Percentiles rank a stretch among this genome's conserved stretches.
phyloP scores from a whole-genome alignment of 164 flowering plant species.

The Liquidambar formosana region DNA sequence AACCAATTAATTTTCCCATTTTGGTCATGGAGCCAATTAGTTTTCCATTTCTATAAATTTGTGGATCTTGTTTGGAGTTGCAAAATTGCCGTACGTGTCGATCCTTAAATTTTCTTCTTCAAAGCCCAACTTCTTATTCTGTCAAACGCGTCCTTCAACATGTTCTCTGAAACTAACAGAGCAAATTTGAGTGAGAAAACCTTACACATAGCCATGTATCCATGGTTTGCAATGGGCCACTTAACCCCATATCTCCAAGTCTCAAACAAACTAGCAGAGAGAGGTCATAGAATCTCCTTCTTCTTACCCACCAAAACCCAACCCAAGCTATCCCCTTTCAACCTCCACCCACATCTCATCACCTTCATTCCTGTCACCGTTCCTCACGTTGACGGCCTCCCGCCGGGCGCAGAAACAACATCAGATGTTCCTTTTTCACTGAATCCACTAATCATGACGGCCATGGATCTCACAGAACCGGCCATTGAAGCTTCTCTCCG shows the following conservation, averaged over 20 bases:
- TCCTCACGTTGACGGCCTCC: conserved; percentile 29
- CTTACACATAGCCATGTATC: conserved; percentile 37
- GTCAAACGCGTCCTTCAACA: too few species aligned
- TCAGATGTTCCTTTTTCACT: conserved; percentile 15
- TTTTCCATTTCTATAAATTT: too few species aligned
- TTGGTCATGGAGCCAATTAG: too few species aligned
- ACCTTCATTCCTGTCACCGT: conserved; percentile 17
- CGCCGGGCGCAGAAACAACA: conserved; percentile 24
- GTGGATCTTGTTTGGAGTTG: too few species aligned
- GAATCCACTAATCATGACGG: conserved; percentile 6
- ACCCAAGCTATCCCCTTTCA: conserved; percentile 11
- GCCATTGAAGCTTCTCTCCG: conserved; percentile 10
- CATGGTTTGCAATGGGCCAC: conserved; percentile 44
- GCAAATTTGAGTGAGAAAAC: conserved; percentile 4
- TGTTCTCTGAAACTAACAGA: too few species aligned
- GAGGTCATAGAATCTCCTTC: conserved; percentile 41
- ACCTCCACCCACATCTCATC: conserved; percentile 21
- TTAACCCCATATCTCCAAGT: conserved; percentile 34
- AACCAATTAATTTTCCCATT: too few species aligned
- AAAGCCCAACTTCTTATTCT: too few species aligned
- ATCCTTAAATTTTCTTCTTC: too few species aligned
- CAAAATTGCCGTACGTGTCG: too few species aligned
- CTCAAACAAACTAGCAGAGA: conserved; percentile 36
- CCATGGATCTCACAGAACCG: conserved; percentile 26
- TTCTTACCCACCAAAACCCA: conserved; percentile 24